Evolutionary conservation across 2,329 filamentous ascomycete genomes (phyloP).

Genomic region (Trichoderma cornu-damae): DNA sequence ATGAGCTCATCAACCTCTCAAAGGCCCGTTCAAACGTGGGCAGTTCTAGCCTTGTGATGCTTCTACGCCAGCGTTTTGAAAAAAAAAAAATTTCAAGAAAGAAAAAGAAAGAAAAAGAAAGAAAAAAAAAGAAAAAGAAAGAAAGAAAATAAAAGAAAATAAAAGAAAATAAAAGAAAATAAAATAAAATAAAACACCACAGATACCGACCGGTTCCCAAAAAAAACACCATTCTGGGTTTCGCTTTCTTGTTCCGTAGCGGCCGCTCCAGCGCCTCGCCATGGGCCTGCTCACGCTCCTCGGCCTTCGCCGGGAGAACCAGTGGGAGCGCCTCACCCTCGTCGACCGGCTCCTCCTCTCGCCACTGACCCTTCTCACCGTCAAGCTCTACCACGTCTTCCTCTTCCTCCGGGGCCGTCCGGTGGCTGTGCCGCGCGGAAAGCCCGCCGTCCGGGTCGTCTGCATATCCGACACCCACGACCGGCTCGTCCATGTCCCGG

Average conservation of each 20-base stretch:
- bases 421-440: constrained; percentile 51
- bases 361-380: constrained; percentile 60
- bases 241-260: not conserved
- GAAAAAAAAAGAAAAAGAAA: too few species aligned
- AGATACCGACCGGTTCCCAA: not conserved
- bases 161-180: too few species aligned
- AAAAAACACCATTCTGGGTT: not conserved
- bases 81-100: too few species aligned
- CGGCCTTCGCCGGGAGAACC: constrained; percentile 43
- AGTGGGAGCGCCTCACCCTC: constrained; percentile 48
- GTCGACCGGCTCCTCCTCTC: constrained; percentile 62
- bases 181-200: not conserved
- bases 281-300: constrained; percentile 45
- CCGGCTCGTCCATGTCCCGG: constrained; percentile 55
- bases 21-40: too few species aligned
- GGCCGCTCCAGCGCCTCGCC: not conserved
- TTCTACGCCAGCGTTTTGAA: too few species aligned
- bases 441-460: constrained; percentile 64
- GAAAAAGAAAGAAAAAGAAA: too few species aligned
- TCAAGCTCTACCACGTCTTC: constrained; percentile 58
- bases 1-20: constrained; percentile 10
- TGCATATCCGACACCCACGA: constrained; percentile 89
- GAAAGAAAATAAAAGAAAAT: too few species aligned
- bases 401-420: constrained; percentile 63
- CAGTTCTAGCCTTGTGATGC: too few species aligned